These are phyloP conservation scores for Petrea volubilis DNA, from an alignment of 257 asterid species.

Conservation along the genomic window DNA sequence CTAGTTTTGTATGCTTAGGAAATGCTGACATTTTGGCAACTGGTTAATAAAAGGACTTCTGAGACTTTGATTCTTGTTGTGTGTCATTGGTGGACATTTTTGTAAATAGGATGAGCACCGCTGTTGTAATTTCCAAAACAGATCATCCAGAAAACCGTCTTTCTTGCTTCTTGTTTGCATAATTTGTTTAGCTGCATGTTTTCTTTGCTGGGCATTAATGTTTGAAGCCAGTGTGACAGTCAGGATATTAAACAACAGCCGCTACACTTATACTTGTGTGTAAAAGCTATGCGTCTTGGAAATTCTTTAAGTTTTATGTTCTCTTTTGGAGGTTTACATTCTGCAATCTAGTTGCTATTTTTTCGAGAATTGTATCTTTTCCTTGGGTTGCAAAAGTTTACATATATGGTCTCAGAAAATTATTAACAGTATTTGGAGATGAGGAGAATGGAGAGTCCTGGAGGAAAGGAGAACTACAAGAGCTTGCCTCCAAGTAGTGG, in stretches of 20 bases:
- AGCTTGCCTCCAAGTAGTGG: background rate
- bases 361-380: background rate
- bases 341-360: background rate
- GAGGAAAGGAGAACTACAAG: background rate
- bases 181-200: too few relatives aligned
- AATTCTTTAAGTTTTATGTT: background rate
- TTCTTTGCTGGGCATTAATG: too few relatives aligned
- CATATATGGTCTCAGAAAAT: background rate
- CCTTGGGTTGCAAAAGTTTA: background rate
- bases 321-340: background rate
- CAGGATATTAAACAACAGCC: too few relatives aligned
- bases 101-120: too few relatives aligned
- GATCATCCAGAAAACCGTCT: background rate
- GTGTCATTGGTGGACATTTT: background rate
- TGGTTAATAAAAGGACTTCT: background rate
- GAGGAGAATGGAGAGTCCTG: background rate
- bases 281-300: background rate
- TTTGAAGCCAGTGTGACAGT: too few relatives aligned
- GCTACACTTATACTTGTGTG: too few relatives aligned
- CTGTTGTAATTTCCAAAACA: background rate
- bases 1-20: conserved; percentile 2
- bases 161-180: background rate
- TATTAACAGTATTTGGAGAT: background rate
- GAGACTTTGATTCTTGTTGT: background rate
- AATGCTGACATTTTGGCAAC: too few relatives aligned